Evolutionary conservation across 2,329 filamentous ascomycete species (phyloP).

Genomic region (Aspergillus sp.): DNA sequence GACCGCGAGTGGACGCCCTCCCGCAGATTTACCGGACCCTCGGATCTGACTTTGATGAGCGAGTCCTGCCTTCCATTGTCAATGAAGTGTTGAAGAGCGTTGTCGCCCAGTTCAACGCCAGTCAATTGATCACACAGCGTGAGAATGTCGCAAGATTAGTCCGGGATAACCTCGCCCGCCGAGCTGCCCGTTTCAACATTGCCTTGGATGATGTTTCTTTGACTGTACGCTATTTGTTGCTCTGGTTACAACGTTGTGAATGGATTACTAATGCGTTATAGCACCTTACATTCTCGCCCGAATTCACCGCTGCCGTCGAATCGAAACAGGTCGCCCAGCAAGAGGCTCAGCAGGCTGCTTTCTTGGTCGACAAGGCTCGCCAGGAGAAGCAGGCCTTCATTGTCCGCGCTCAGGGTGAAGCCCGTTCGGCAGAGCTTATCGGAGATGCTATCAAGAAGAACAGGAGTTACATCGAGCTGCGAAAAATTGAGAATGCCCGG

Average conservation of each 20-base stretch:
- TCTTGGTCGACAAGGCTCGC: slow-evolving; percentile 95
- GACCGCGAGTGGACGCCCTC: slow-evolving; percentile 77
- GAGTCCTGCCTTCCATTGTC: slow-evolving; percentile 92
- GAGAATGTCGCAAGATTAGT: slow-evolving; percentile 91
- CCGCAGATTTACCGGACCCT: slow-evolving; percentile 97
- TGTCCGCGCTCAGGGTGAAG: slow-evolving; percentile 97
- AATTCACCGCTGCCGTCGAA: slow-evolving; percentile 63
- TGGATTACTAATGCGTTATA: slow-evolving; percentile 21
- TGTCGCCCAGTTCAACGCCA: slow-evolving; percentile 97
- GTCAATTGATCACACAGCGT: slow-evolving; percentile 96
- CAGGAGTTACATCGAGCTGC: slow-evolving; percentile 90
- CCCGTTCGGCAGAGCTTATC: slow-evolving; percentile 92
- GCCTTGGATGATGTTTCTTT: slow-evolving; percentile 94
- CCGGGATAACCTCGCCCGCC: slow-evolving; percentile 81
- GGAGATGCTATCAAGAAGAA: slow-evolving; percentile 99
- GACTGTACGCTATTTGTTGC: slow-evolving; percentile 57
- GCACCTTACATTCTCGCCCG: slow-evolving; percentile 63
- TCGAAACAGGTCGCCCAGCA: slow-evolving; percentile 69
- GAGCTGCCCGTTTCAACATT: slow-evolving; percentile 95
- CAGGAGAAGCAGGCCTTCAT: slow-evolving; percentile 99
- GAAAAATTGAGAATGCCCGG: slow-evolving; percentile 95
- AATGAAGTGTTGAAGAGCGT: slow-evolving; percentile 99
- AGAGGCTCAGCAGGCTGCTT: slow-evolving; percentile 93
- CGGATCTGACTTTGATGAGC: slow-evolving; percentile 92
- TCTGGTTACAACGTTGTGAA: background rate